These are phyloP conservation scores for Xylogone sp. DNA, from an alignment of 2,329 filamentous ascomycete species.

Conservation along the genomic window DNA sequence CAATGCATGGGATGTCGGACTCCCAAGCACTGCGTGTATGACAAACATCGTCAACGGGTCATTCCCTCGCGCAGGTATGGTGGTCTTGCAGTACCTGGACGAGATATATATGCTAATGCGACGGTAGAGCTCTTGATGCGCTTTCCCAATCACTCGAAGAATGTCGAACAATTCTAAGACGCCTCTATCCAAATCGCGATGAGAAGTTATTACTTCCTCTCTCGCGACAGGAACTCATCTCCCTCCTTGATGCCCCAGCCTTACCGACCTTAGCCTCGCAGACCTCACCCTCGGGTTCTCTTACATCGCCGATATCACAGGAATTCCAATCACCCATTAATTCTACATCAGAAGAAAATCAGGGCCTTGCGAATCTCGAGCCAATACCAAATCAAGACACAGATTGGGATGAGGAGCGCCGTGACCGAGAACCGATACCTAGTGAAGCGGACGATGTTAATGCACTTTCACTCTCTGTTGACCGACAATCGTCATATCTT, in stretches of 20 bases:
- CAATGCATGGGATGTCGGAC: conserved; percentile 80
- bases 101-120: conserved; percentile 15
- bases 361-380: conserved; percentile 52
- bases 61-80: conserved; percentile 74
- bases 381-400: conserved; percentile 63
- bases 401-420: conserved; percentile 63
- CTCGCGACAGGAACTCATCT: conserved; percentile 56
- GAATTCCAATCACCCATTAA: conserved; percentile 46
- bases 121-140: conserved; percentile 52
- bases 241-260: conserved; percentile 46
- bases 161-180: conserved; percentile 58
- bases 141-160: conserved; percentile 63
- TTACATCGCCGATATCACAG: conserved; percentile 45
- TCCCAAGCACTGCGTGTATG: conserved; percentile 74
- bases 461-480: conserved; percentile 54
- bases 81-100: conserved; percentile 6
- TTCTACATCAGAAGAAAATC: conserved; percentile 43
- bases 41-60: conserved; percentile 73
- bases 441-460: conserved; percentile 68
- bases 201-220: conserved; percentile 48
- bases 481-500: conserved; percentile 64
- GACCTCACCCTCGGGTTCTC: conserved; percentile 49
- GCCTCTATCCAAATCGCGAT: conserved; percentile 57
- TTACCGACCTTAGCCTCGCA: conserved; percentile 28
- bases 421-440: conserved; percentile 52